Conservation (phyloP, 2,329 filamentous ascomycete genomes). For the Meredithiella fracta region DNA sequence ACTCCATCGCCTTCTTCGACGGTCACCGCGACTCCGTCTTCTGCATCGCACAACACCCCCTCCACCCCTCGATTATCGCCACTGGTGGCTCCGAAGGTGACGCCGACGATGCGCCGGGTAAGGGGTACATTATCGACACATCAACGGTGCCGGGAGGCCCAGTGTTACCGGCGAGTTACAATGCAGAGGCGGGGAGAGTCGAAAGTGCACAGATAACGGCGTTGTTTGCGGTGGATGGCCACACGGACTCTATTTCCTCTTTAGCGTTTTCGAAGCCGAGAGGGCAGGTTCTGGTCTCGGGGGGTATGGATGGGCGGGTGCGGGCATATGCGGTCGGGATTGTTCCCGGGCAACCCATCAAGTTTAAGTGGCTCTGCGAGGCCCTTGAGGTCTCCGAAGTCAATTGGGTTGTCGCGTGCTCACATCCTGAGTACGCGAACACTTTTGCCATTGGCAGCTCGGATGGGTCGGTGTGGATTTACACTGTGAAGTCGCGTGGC, state of each 20-base stretch:
- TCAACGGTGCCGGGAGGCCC: constrained; percentile 45
- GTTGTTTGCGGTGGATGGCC: constrained; percentile 66
- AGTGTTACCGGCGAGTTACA: constrained; percentile 61
- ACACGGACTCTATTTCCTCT: constrained; percentile 80
- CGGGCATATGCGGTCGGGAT: constrained; percentile 46
- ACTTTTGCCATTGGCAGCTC: constrained; percentile 73
- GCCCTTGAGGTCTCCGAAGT: constrained; percentile 86
- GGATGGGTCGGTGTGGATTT: constrained; percentile 92
- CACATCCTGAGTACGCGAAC: constrained; percentile 54
- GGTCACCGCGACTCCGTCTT: constrained; percentile 81
- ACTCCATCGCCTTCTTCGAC: constrained; percentile 88
- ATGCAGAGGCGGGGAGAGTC: constrained; percentile 38
- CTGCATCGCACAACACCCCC: constrained; percentile 82
- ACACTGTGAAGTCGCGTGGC: constrained; percentile 59
- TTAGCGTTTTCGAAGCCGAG: constrained; percentile 68
- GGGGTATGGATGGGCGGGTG: constrained; percentile 71
- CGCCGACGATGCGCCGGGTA: constrained; percentile 47
- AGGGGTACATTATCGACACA: constrained; percentile 72
- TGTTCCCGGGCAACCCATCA: constrained; percentile 30
- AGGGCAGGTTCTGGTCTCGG: constrained; percentile 74
- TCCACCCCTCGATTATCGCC: constrained; percentile 58
- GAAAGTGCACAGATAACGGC: constrained; percentile 39
- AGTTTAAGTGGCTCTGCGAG: constrained; percentile 52
- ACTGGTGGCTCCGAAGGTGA: constrained; percentile 61
- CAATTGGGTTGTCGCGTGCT: constrained; percentile 73